Evolutionary conservation across 2,329 filamentous ascomycete genomes (phyloP), one percentile per base, ranked within the genome.

Genomic region (Hypoxylon sp.): DNA sequence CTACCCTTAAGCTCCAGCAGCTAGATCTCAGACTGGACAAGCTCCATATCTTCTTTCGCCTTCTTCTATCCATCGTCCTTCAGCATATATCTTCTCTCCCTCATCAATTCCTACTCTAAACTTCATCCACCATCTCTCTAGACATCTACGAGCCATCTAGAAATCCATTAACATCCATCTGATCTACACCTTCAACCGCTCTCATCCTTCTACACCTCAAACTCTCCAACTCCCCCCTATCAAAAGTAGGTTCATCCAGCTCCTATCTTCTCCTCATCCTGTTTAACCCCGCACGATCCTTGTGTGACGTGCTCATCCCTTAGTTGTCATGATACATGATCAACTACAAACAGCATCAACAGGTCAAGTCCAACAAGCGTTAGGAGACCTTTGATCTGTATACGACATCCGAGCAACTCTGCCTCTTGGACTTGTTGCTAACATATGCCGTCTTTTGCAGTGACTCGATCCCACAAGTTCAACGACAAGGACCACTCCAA

Each of bases 391-490:
- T 16, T n/a, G n/a, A 12, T 12, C 27, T 27, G 16, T 39, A 51
- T 30, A n/a, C n/a, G n/a, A n/a, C n/a, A n/a, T n/a, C n/a, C n/a
- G n/a, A n/a, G n/a, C n/a, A n/a, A n/a, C n/a, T n/a, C n/a, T n/a
- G n/a, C n/a, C n/a, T n/a, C n/a, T n/a, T 27, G 23, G n/a, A 58
- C 27, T 14, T 27, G 34, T 57, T 56, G 34, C 61, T 69, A 61
- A 70, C 61, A 27, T 50, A 23, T 51, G 32, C 16, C 11, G 16
- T 34, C 41, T 21, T 66, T 46, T 65, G 12, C 73, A 97, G 94
- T 99, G 95, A 97, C 96, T 84, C 95, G 96, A 80, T 96, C 95
- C 71, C 93, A 95, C 88, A 99, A 98, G 86, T 88, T 86, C 84
- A 97, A 94, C 83, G 93, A 97, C 81, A 94, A 94, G 82, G 91